These are phyloP conservation scores for Hypoxylon crocopeplum DNA, from an alignment of 495 filamentous ascomycete genomes.

Conservation along the genomic window DNA sequence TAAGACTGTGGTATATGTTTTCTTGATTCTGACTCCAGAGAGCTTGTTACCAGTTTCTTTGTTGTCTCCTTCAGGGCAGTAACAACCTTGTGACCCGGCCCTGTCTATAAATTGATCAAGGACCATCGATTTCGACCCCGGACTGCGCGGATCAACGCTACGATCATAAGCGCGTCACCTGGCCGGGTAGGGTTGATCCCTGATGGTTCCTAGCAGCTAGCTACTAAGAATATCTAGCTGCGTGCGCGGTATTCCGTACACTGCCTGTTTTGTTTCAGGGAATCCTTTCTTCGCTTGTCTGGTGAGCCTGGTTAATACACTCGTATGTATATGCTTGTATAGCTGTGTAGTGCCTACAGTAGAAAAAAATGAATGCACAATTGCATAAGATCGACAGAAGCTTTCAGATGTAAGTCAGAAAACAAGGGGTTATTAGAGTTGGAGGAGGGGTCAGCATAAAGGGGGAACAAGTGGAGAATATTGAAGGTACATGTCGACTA, in stretches of 20 bases:
- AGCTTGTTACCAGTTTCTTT: no score
- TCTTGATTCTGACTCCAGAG: no score
- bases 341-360: no score
- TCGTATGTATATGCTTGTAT: background rate
- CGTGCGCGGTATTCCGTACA: slow-evolving; percentile 12
- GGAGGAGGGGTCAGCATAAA: background rate
- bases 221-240: slow-evolving; percentile 29
- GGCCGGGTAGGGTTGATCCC: slow-evolving; percentile 34
- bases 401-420: slow-evolving; percentile 1
- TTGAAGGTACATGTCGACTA: background rate
- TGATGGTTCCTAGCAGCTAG: slow-evolving; percentile 7
- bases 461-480: background rate
- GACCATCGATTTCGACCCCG: slow-evolving; percentile 33
- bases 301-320: background rate
- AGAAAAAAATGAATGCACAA: background rate
- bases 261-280: slow-evolving; percentile 19
- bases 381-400: slow-evolving; percentile 17
- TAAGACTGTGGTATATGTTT: no score
- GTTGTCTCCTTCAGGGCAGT: slow-evolving; percentile 9
- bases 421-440: slow-evolving; percentile 15
- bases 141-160: slow-evolving; percentile 35
- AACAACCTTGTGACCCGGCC: slow-evolving; percentile 30
- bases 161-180: slow-evolving; percentile 39
- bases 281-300: slow-evolving; percentile 19
- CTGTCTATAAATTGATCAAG: slow-evolving; percentile 32